Base-by-base conservation (phyloP, 805 yeast genomes). In the Barnettozyma californica region DNA sequence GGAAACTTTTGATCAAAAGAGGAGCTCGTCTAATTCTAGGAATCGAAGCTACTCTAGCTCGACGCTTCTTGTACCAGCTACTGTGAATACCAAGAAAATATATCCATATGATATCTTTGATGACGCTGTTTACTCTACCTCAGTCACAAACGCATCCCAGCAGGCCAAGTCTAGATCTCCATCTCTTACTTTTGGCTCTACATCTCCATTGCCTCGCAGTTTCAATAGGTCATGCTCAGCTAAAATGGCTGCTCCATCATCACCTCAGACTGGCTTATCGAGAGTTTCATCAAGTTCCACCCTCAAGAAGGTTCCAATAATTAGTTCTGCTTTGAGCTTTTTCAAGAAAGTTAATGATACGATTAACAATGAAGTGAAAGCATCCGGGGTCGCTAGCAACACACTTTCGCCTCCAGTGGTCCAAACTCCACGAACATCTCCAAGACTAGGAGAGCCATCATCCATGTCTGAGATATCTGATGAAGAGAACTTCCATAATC, bases 71-170 rank as follows among this genome's bases (percentile, higher is more conserved):
- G 18, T 54, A 9, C 53, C 56, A 2, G 42, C 58, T 2, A 21
- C 48, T 4, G 9, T 37, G 11, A 40, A 45, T 11, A 53, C 36
- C 37, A 55, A 53, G 37, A 76, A 77, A 53, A 72, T 78, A 1
- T 83, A 79, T 60, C 76, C 86, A 0, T 83, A 73, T 61, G 88
- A 83, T 53, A 73, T 83, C 2, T 72, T 82, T 44, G 88, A 83
- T 61, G 88, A 83, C 56, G 82, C 85, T 1, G 72, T 80, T 29
- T 82, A 81, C 61, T 53, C 62, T 2, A 52, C 57, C 7, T 54
- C 61, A 5, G 26, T 48, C 3, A 4, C 21, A 36, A 41, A 27
- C 10, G 19, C 38, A 19, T 9, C 43, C 44, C 31, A 21, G 26
- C 21, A 26, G 14, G 43, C 43, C 13, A 40, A 40, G 13, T 25